Base-by-base conservation (phyloP, 2,329 filamentous ascomycete species). In the Chalaropsis thielavioides region DNA sequence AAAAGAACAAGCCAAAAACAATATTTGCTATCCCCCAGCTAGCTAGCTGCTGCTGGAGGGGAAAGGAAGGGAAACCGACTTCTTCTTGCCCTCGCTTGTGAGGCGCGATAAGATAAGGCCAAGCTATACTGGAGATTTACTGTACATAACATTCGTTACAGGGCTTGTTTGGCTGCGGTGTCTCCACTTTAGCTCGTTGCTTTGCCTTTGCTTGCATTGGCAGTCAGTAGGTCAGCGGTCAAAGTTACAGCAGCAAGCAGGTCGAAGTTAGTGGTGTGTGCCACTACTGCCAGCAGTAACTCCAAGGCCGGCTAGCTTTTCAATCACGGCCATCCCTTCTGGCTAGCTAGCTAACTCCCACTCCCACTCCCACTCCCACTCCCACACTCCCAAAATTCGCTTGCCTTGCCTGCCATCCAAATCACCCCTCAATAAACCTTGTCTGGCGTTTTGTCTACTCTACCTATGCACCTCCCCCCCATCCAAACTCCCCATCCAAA, bases 371-470 rank as follows among this genome's bases (percentile, higher is more conserved):
- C n/a, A n/a, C n/a, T n/a, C n/a, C n/a, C 41, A n/a, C 61, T 46
- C 31, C 31, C 35, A 38, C 35, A 38, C 35, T 6, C 41, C 41
- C 59, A 38, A 60, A 60, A 60, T 40, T 60, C 35, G 46, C 8
- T 51, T 51, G 46, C 24, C 46, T 10, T 38, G 35, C 10, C 46
- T 38, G 35, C 10, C 46, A 27, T 51, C 38, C 54, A n/a, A 58
- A 62, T 49, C 60, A 62, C 60, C 60, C 60, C 60, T 62, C 60
- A 62, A 62, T 62, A 62, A 62, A 62, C 44, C 24, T 46, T 44
- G 22, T 22, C 24, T 62, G 13, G 17, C 13, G 11, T 24, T 6
- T 31, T 58, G 31, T 35, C 46, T 51, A 19, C n/a, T 51, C 46
- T 51, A 51, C 46, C 46, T 51, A 38, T 38, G 35, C 35, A 38